Base-by-base conservation (phyloP, 305 asterid genomes). In the Fraxinus paxiana region DNA sequence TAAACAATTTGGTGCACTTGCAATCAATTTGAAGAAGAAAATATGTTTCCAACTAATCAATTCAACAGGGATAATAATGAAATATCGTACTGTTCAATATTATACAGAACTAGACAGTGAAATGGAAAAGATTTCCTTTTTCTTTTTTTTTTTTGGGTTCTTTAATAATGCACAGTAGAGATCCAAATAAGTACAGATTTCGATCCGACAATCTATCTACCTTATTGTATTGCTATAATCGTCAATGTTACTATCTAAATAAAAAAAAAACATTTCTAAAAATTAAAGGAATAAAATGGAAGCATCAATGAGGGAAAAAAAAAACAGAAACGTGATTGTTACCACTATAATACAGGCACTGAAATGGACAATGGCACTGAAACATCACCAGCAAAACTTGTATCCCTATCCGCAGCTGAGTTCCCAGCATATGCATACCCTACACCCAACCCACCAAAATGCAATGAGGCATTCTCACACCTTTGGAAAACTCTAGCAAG, bases 401-500 rank as follows among this genome's bases (percentile, higher is more conserved):
- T 22, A 79, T 92, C 95, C 83, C 90, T 85, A 59, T 48, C 80
- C 56, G 87, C 77, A 46, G 83, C 88, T 41, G 92, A 82, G 88
- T 87, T 87, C 48, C 91, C 91, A 1, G 92, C 88, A 79, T 83
- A 89, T 38, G 87, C 90, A 81, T 89, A 91, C 61, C 97, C 94
- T 13, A 92, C 84, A 3, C 91, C 91, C 34, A 90, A 81, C 35
- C 95, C 94, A 5, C 95, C 91, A 33, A 79, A 89, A 79, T 86
- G 92, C 31, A 91, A 67, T 0, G 91, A 85, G 2, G 87, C 85
- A 48, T 85, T 84, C 82, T 92, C 96, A 31, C 94, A 86, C 85
- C 96, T 88, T 76, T 89, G 98, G 81, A 91, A 90, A 28, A 95
- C 97, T 70, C 97, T 78, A 77, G 97, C 98, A 71, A 95, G 91